Percentiles rank a stretch among this genome's conserved stretches.
Conservation (phyloP, 1,284 basidiomycete genomes). For the Cystobasidium pallidum region DNA sequence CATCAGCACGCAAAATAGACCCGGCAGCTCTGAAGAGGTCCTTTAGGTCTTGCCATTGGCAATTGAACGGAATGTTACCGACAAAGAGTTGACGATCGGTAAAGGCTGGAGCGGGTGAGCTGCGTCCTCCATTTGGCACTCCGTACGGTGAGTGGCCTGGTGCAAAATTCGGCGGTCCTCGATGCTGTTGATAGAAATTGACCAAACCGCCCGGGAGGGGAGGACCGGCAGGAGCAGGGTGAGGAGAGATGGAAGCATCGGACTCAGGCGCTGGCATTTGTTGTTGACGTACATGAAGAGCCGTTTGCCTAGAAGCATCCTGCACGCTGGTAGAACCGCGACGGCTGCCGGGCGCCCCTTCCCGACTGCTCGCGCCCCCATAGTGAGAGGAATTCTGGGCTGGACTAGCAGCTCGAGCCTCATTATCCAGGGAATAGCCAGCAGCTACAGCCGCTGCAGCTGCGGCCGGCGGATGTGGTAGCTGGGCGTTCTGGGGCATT, state of each 20-base stretch:
- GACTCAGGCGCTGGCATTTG: not conserved
- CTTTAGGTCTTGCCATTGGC: conserved; percentile 97
- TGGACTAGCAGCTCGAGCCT: not conserved
- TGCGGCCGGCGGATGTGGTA: conserved; percentile 38
- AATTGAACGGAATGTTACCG: conserved; percentile 84
- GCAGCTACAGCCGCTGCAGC: conserved; percentile 38
- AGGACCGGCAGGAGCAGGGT: not conserved
- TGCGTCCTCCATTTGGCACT: conserved; percentile 20
- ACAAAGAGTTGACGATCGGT: conserved; percentile 66
- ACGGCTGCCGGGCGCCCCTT: not conserved
- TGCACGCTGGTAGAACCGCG: not conserved
- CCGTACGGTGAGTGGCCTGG: conserved; percentile 3
- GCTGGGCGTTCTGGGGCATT: conserved; percentile 30
- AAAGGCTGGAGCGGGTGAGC: conserved; percentile 43
- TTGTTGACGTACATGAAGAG: conserved; percentile 13
- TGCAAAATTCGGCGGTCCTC: not conserved
- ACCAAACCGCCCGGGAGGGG: conserved; percentile 36
- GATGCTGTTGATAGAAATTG: conserved; percentile 33
- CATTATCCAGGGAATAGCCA: conserved; percentile 31
- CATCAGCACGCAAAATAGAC: conserved; percentile 90
- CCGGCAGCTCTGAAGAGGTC: conserved; percentile 94
- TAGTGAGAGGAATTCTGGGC: not conserved
- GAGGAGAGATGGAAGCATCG: not conserved
- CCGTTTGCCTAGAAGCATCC: conserved; percentile 4
- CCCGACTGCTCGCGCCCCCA: not conserved